Evolutionary conservation across 2,329 filamentous ascomycete genomes (phyloP).

Genomic region (Sordariomycetes sp.): DNA sequence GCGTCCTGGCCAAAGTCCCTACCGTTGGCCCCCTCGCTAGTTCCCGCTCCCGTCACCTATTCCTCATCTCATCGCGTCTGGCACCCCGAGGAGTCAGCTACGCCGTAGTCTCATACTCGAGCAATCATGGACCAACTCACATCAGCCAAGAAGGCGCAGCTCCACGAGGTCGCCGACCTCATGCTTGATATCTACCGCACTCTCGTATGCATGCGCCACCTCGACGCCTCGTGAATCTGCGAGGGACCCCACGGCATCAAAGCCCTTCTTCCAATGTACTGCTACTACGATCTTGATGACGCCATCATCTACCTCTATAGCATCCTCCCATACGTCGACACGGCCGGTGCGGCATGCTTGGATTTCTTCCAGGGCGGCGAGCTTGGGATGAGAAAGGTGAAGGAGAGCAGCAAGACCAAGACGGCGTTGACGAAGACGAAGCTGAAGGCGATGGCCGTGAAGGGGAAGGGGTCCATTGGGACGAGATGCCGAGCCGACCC

Average conservation of each 20-base stretch:
- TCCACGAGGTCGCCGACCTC: slow-evolving; percentile 13
- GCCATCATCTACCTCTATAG: slow-evolving; percentile 14
- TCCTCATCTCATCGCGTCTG: no score
- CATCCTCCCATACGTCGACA: slow-evolving; percentile 12
- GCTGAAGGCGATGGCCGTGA: neutral
- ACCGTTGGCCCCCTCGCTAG: no score
- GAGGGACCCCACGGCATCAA: slow-evolving; percentile 11
- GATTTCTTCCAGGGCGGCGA: slow-evolving; percentile 7
- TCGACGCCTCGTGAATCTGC: slow-evolving; percentile 10
- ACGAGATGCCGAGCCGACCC: neutral
- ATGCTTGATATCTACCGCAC: slow-evolving; percentile 15
- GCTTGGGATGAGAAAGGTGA: neutral
- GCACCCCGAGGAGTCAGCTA: no score
- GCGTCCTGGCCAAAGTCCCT: no score
- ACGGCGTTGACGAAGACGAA: neutral
- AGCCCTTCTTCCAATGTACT: slow-evolving; percentile 1
- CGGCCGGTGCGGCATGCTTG: neutral
- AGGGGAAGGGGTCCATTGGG: neutral
- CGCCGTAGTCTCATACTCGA: neutral
- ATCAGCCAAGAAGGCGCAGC: slow-evolving; percentile 1
- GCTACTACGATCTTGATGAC: slow-evolving; percentile 6
- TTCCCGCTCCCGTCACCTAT: no score
- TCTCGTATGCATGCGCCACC: slow-evolving; percentile 14
- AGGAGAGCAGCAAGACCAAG: neutral
- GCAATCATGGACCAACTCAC: neutral